Conservation (phyloP, 345 rosid genomes). For the Bruguiera gymnorhiza region DNA sequence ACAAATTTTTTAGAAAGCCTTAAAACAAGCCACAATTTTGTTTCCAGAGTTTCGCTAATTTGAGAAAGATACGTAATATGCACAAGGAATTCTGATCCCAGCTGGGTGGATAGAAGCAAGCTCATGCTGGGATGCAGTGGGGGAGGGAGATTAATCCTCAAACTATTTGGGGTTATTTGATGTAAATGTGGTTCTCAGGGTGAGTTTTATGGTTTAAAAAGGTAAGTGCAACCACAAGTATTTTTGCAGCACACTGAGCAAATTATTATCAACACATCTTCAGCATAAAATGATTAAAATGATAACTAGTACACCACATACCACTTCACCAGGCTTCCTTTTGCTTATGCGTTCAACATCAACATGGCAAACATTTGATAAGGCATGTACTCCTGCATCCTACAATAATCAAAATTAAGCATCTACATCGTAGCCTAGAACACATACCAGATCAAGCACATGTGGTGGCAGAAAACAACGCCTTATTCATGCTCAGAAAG, state of each 20-base stretch:
- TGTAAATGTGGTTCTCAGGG: no score
- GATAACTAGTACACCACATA: constrained; percentile 20
- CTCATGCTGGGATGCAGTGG: background rate
- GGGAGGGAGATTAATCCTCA: no score
- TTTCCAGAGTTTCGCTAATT: background rate
- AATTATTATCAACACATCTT: background rate
- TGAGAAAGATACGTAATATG: background rate
- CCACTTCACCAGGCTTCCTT: constrained; percentile 90
- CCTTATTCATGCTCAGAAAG: background rate
- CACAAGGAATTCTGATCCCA: background rate
- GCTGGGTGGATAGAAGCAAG: background rate
- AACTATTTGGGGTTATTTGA: no score
- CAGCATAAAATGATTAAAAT: background rate
- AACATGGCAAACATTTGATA: constrained; percentile 94
- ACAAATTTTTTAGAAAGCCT: background rate
- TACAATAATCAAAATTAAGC: constrained; percentile 26
- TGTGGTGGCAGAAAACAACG: background rate
- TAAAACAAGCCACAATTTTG: background rate
- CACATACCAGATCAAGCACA: background rate
- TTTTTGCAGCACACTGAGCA: background rate
- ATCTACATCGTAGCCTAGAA: constrained; percentile 2
- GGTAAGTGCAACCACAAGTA: background rate
- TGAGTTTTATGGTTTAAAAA: background rate
- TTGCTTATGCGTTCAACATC: constrained; percentile 86
- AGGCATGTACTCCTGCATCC: constrained; percentile 98